Evolutionary conservation across 1,284 basidiomycete species (phyloP), one percentile per base, ranked within the genome.

Genomic region (Ustilago xerochloae): DNA sequence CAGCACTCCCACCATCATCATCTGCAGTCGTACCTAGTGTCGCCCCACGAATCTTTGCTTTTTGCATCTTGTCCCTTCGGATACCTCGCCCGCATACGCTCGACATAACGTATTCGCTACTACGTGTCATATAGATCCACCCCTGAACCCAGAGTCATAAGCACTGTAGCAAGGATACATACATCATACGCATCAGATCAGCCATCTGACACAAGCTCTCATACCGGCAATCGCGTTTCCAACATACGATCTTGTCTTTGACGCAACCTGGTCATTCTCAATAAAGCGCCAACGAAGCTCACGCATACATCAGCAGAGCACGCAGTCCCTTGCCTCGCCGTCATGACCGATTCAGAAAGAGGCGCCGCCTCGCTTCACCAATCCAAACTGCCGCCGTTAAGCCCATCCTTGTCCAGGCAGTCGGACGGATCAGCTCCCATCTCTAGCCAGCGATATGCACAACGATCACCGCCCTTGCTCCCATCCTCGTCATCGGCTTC

Each of bases 401-500:
- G 58, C 32, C 51, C 63, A 6, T 60, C 61, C 4, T 20, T 55
- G 12, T 52, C 61, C 8, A 53, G 56, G 20, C 43, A 48, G 7
- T 45, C 57, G 9, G 54, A 61, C n/a, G 55, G 38, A 20, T 16
- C 32, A 26, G 20, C 51, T 6, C 24, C 63, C 12, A 24, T 55
- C 12, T 59, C 63, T 26, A 36, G 24, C 22, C 30, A 47, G n/a
- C 32, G 52, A 41, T 51, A 52, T 20, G 56, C 51, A 22, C 60
- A 56, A 18, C 51, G 53, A 15, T 69, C 66, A 9, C 66, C 66
- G 12, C 61, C 61, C 13, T 12, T 48, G 29, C 56, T 54, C n/a
- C 56, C 60, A 6, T 33, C 55, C 7, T 39, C 49, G 2, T 51
- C 62, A 8, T 16, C 68, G 13, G 33, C 58, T 16, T 20, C 60